A percentile compares a stretch with the other conserved stretches of the same genome.
These are phyloP conservation scores for Emmonsia crescens DNA, from an alignment of 2,329 filamentous ascomycete genomes.

Conservation along the genomic window DNA sequence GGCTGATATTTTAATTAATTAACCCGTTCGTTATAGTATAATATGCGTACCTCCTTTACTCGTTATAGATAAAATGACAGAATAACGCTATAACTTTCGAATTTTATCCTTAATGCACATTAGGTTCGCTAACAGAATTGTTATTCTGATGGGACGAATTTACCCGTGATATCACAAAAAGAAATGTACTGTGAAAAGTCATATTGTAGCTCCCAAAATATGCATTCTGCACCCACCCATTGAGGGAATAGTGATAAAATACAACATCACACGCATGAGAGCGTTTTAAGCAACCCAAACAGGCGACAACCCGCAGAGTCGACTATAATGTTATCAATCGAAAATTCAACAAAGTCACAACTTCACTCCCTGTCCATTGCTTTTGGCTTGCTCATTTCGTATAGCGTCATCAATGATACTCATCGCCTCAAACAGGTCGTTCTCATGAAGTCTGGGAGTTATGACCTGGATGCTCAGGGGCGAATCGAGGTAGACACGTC, in stretches of 20 bases:
- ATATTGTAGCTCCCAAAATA: background rate
- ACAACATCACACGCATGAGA: no score
- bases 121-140: no score
- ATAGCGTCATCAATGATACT: slow-evolving; percentile 37
- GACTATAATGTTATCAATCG: background rate
- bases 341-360: slow-evolving; percentile 11
- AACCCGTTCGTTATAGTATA: no score
- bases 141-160: no score
- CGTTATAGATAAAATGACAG: no score
- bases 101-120: no score
- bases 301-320: no score
- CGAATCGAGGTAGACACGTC: slow-evolving; percentile 44
- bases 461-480: slow-evolving; percentile 46
- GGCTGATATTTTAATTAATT: background rate
- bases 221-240: background rate
- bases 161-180: background rate
- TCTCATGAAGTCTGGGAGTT: slow-evolving; percentile 44
- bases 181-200: background rate
- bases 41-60: no score
- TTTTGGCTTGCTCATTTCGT: slow-evolving; percentile 10
- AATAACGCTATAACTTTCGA: no score
- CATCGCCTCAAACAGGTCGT: slow-evolving; percentile 45
- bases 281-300: no score
- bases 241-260: background rate
- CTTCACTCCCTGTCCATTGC: slow-evolving; percentile 9